Evolutionary conservation across 371 early-diverging fungal genomes (phyloP), one percentile per base, ranked within the genome.

Genomic region (Rhizopus microsporus): DNA sequence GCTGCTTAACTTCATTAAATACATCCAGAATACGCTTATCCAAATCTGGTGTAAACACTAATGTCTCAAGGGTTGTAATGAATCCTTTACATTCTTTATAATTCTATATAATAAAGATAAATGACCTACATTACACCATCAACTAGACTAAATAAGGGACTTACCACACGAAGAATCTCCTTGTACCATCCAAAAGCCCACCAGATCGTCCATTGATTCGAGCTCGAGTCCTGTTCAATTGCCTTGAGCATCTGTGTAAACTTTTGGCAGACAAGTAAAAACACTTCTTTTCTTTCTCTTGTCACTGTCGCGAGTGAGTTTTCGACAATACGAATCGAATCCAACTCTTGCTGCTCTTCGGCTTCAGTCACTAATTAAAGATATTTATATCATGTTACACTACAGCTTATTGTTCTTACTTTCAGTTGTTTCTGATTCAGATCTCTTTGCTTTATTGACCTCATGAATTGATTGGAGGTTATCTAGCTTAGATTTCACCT

Each of bases 101-200:
- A 59, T 91, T 86, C 76, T 89, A 74, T 9, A 55, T 38, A 15
- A 54, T 46, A 32, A 30, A 59, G 15, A 37, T 35, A 45, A 57
- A 30, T 12, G 15, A 39, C 10, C 44, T 29, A 39, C 13, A 44
- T 32, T 46, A 15, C 44, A 17, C 2, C 7, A 55, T 8, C 17
- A 50, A 23, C 23, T 34, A 40, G 8, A 16, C 1, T 29, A 7
- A n/a, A 17, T n/a, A 30, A 29, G 3, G 15, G 23, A 55, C 64
- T 59, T 72, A 80, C 80, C 65, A 67, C 56, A 60, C 94, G 87
- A 55, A 89, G 82, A 54, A 91, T 80, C 64, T 92, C 92, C 66
- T 86, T 83, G 77, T 88, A 92, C 81, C 90, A 88, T 17, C 95
- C 93, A 67, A 81, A 65, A 6, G 89, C 78, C 90, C 92, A 94